Evolutionary conservation across 2,329 filamentous ascomycete genomes (phyloP).

Genomic region (Clarireedia homoeocarpa): DNA sequence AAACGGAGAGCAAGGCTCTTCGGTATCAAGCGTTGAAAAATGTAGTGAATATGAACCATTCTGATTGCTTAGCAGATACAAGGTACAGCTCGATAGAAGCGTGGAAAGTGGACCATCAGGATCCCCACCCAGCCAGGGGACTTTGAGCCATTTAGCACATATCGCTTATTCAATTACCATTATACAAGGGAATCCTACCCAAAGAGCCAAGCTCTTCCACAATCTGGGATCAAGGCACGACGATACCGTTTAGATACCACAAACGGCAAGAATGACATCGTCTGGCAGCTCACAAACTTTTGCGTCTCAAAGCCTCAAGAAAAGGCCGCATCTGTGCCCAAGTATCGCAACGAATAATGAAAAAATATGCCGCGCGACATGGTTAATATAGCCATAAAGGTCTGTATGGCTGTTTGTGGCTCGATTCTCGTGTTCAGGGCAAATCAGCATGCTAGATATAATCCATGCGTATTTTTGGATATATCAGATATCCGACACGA

Average conservation of each 20-base stretch:
- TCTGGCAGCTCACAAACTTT: too few species aligned
- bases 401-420: not conserved
- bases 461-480: not conserved
- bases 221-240: not conserved
- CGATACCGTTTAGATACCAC: not conserved
- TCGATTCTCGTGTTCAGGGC: not conserved
- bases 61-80: not conserved
- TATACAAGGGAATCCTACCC: not conserved
- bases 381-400: not conserved
- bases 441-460: not conserved
- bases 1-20: slow-evolving; percentile 1
- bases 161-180: not conserved
- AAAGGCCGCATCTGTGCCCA: not conserved
- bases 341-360: not conserved
- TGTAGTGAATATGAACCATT: not conserved
- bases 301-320: too few species aligned
- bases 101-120: not conserved
- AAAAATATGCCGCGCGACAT: not conserved
- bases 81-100: not conserved
- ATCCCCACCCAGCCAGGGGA: not conserved
- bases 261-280: not conserved
- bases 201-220: not conserved
- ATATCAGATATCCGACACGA: not conserved
- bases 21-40: not conserved
- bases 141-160: slow-evolving; percentile 1